A percentile compares a stretch with the other conserved stretches of the same genome.
Conservation (phyloP, 257 asterid genomes). For the Phtheirospermum japonicum region DNA sequence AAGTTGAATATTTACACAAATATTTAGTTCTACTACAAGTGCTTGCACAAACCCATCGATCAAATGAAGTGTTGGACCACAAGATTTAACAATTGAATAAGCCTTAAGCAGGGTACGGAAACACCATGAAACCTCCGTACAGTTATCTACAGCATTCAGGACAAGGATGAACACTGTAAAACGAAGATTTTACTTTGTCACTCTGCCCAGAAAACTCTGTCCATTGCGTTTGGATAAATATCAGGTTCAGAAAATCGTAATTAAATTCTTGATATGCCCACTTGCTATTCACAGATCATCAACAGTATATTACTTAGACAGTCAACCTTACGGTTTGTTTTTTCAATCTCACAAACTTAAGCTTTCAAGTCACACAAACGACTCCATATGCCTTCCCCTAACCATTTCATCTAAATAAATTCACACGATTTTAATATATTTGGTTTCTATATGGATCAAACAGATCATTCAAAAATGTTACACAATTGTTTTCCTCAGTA, state of each 20-base stretch:
- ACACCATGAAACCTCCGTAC: background rate
- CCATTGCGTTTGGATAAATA: background rate
- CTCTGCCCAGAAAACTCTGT: background rate
- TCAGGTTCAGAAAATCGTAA: constrained; percentile 2
- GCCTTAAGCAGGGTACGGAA: background rate
- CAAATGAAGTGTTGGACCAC: background rate
- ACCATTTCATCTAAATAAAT: constrained; percentile 1
- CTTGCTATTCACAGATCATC: background rate
- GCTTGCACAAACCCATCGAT: background rate
- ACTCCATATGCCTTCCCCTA: background rate
- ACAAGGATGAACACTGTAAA: background rate
- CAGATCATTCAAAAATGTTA: constrained; percentile 13
- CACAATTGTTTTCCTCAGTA: too few species aligned
- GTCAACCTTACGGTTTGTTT: background rate
- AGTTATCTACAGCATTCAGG: constrained; percentile 2
- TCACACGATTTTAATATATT: constrained; percentile 7
- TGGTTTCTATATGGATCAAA: too few species aligned
- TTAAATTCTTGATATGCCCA: constrained; percentile 2
- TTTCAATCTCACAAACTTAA: background rate
- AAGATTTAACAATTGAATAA: constrained; percentile 2
- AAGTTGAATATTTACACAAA: background rate
- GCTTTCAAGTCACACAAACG: background rate
- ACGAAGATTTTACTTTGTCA: background rate
- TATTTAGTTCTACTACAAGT: background rate
- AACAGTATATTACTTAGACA: background rate